Base-by-base conservation (phyloP, 148 eudicot genomes). In the Rheum nobile region DNA sequence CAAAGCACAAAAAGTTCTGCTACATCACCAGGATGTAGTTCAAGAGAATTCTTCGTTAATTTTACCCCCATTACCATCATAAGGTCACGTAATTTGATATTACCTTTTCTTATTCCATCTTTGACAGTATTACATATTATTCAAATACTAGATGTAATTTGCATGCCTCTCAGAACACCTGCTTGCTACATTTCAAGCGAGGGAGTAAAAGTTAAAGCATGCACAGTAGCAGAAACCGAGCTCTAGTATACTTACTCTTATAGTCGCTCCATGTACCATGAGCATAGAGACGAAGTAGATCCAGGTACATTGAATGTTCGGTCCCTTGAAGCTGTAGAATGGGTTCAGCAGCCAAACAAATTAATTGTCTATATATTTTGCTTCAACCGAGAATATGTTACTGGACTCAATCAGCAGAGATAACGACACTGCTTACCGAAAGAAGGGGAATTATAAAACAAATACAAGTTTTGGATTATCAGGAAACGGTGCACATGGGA, bases 251-350 rank as follows among this genome's bases (percentile, higher is more conserved):
- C 93, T 83, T 89, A 94, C 98, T 85, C 84, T 94, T 94, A 79
- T 94, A 94, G 75, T 89, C 97, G 75, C 86, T 94, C 98, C 98
- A 94, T 48, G 98, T 91, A 67, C 98, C 97, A 79, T 94, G 85
- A 71, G 98, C 96, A 84, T 89, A 94, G 80, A 94, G 74, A 28
- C 90, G 93, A 73, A 94, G 97, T 84, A 94, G 83, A 84, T 87
- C 93, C 50, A 94, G 85, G 73, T 88, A 88, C 65, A 61, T 75
- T 57, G 91, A 77, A 74, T 86, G 78, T 78, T 89, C 97, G 6
- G 91, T 88, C 76, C 97, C 97, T 74, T 87, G 87, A 77, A 94
- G 97, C 98, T 94, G 96, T 89, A 88, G 24, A 24, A 71, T 24
- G 72, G 67, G 44, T 55, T 70, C 37, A 43, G 67, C 19, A 54